Base-by-base conservation (phyloP, 768 basidiomycete species). In the Psilocybe azurescens region DNA sequence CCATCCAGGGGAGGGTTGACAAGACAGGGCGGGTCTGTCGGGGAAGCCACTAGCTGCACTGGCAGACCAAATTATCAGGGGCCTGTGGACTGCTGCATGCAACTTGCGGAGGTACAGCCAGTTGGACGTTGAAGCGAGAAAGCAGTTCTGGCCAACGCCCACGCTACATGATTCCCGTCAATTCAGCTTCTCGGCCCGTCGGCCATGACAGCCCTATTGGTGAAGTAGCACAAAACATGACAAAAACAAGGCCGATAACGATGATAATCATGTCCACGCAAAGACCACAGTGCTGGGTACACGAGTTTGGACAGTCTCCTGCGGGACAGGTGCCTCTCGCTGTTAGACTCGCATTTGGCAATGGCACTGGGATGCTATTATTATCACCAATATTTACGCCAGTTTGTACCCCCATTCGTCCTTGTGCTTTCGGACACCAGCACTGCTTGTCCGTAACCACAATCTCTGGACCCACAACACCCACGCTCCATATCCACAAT, bases 1-100 rank as follows among this genome's bases (percentile, higher is more conserved):
- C 75, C 78, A 76, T 79, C 71, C 73, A 69, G 52, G 39, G 51
- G 38, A 38, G 55, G 49, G 53, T 57, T 14, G 44, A 24, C 28
- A 56, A 18, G 48, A 41, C 38, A 47, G 53, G 28, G 39, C 18
- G 51, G 46, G 16, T 53, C 30, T 60, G 51, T 39, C 58, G 33
- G 18, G 14, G 41, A 44, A 10, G 53, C 63, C 56, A 29, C 41
- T 36, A 48, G 24, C 46, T 46, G 61, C 24, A 24, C 24, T 24
- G 24, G 24, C 56, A 58, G 56, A 56, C 24, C 44, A 51, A 48
- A 36, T 33, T 28, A 38, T 56, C 46, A 60, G 50, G 49, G 52
- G 62, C 58, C 50, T 46, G 49, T 28, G 52, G 56, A 51, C 52
- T 47, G 61, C 52, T 41, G 46, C 18, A 54, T 52, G 52, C 29